Evolutionary conservation across 305 asterid genomes (phyloP).

Genomic region (Ajuga reptans): DNA sequence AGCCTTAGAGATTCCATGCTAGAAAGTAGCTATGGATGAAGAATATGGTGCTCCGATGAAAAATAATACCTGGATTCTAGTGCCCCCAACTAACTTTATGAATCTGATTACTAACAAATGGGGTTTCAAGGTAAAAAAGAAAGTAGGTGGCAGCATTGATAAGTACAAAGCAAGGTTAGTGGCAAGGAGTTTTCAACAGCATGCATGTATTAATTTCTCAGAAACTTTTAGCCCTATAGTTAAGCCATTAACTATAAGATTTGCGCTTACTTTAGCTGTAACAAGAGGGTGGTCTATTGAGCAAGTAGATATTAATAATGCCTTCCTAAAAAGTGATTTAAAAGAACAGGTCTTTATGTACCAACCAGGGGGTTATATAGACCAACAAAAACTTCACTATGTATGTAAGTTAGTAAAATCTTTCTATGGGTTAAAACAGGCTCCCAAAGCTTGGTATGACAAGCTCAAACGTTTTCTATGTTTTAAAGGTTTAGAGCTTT

Average conservation of each 20-base stretch:
- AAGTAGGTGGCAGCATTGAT: neutral
- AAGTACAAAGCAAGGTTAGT: neutral
- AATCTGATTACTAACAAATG: neutral
- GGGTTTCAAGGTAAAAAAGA: neutral
- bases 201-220: neutral
- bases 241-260: neutral
- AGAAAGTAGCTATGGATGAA: neutral
- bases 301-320: neutral
- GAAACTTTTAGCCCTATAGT: neutral
- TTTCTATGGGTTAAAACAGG: neutral
- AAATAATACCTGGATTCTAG: neutral
- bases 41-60: neutral
- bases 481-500: no score
- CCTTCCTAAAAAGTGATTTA: neutral
- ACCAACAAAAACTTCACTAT: neutral
- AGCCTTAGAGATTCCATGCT: no score
- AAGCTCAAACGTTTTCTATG: no score
- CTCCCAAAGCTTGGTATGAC: no score
- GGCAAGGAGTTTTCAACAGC: neutral
- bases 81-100: neutral
- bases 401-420: neutral
- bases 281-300: neutral
- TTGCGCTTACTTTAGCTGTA: neutral
- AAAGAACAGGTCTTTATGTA: neutral
- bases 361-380: neutral